Evolutionary conservation across 306 rosid genomes (phyloP), one percentile per base, ranked within the genome.

Genomic region (Medicago ruthenica): DNA sequence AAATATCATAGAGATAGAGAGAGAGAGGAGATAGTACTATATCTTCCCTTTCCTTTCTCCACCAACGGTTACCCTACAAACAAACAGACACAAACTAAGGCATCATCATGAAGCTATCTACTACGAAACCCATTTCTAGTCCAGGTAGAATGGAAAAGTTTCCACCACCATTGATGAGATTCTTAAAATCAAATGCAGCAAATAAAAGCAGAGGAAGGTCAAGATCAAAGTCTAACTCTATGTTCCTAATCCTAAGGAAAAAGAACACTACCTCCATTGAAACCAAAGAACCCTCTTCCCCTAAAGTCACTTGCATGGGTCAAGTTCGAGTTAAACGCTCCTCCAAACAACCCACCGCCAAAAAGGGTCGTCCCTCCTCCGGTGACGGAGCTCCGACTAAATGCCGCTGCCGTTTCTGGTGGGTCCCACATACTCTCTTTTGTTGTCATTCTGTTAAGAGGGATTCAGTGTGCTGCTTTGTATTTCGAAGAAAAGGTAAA

Each of bases 301-400:
- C 97, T 0, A 94, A 94, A 47, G 98, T 94, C 69, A 94, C 98
- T 1, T 94, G 98, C 91, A 93, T 93, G 89, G 98, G 98, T 0
- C 97, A 91, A 64, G 98, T 93, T 5, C 85, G 91, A 7, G 91
- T 87, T 45, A 67, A 75, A 45, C 82, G 88, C 79, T 71, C 96
- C 41, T 62, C 92, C 74, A 86, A 83, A 71, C 66, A 81, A 39
- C 62, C 67, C 22, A 58, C 27, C 22, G 31, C 27, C 1, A 64
- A 60, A 59, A 54, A 71, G 39, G 74, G 15, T 1, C 40, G 15
- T 1, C 40, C 44, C 11, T 62, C 51, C 3, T 16, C 45, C 3
- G 16, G 63, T 0, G 36, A 5, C 44, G 61, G 55, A 21, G 34
- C 81, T 16, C 66, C 74, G 34, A 63, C 71, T 14, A 40, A 70